Evolutionary conservation across 192 early-diverging fungal genomes (phyloP).

Genomic region (Coemansia sp.): DNA sequence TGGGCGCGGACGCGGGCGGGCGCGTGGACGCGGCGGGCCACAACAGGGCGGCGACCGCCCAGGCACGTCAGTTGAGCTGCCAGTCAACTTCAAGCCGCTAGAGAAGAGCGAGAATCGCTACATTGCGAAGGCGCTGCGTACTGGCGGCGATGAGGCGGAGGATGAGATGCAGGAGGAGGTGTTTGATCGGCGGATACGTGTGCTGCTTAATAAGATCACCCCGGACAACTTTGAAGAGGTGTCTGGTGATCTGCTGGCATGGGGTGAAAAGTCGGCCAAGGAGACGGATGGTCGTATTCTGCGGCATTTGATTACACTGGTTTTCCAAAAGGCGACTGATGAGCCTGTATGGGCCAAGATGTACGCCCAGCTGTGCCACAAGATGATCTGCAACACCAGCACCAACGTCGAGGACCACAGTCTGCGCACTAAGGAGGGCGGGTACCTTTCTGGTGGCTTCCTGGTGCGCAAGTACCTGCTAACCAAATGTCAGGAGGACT

Average conservation of each 20-base stretch:
- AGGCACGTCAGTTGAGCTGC: constrained; percentile 28
- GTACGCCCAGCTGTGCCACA: constrained; percentile 85
- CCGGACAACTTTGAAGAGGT: constrained; percentile 91
- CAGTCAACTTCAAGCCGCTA: constrained; percentile 73
- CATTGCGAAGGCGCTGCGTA: constrained; percentile 44
- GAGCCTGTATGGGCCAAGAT: constrained; percentile 88
- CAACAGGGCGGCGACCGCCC: constrained; percentile 36
- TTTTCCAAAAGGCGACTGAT: constrained; percentile 95
- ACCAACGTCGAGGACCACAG: constrained; percentile 61
- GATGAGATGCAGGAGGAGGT: constrained; percentile 59
- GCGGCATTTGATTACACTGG: constrained; percentile 76
- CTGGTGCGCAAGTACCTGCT: constrained; percentile 91
- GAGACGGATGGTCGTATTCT: constrained; percentile 72
- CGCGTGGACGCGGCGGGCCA: constrained; percentile 58
- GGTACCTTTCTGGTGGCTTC: constrained; percentile 56
- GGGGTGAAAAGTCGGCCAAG: constrained; percentile 68
- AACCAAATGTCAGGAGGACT: constrained; percentile 93
- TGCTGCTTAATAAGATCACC: constrained; percentile 95
- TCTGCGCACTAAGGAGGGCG: constrained; percentile 59
- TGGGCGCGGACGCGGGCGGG: constrained; percentile 56
- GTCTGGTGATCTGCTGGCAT: constrained; percentile 76
- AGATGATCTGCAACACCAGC: constrained; percentile 68
- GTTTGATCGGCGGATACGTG: constrained; percentile 78
- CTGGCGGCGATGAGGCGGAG: constrained; percentile 39
- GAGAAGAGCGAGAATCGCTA: constrained; percentile 84